Conservation (phyloP, 1,139 yeast genomes). For the Blastobotrys raffinosifermentans region DNA sequence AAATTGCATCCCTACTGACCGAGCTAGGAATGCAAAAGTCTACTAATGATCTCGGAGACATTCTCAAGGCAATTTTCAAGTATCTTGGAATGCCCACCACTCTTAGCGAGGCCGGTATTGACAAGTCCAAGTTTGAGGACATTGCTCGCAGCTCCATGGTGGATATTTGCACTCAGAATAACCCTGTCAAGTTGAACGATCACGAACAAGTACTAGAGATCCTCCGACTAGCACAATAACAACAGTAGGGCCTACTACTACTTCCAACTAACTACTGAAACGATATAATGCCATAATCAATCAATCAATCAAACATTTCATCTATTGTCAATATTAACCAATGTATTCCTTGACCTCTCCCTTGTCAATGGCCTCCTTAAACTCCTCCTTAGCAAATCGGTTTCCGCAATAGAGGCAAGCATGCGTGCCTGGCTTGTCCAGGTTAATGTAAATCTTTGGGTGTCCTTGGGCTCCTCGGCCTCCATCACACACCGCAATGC, state of each 20-base stretch:
- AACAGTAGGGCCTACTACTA: too few relatives aligned
- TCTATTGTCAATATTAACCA: conserved; percentile 1
- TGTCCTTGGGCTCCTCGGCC: conserved; percentile 77
- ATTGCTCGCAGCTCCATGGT: not conserved
- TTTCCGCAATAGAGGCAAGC: conserved; percentile 66
- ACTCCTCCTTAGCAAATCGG: conserved; percentile 17
- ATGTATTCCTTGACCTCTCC: conserved; percentile 13
- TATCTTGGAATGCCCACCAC: conserved; percentile 1
- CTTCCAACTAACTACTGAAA: too few relatives aligned
- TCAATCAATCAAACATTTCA: not conserved
- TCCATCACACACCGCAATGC: conserved; percentile 80
- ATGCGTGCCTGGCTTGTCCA: conserved; percentile 66
- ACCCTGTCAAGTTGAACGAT: not conserved
- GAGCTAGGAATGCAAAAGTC: too few relatives aligned
- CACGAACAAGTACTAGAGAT: not conserved
- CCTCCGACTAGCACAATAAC: not conserved
- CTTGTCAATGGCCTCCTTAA: conserved; percentile 15
- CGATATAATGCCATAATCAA: too few relatives aligned
- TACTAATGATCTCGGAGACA: not conserved
- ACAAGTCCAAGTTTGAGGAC: not conserved
- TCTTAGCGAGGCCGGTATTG: not conserved
- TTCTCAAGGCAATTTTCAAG: not conserved
- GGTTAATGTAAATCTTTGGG: conserved; percentile 75
- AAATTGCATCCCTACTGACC: not conserved
- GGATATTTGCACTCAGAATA: not conserved